Conservation (phyloP, 371 early-diverging fungal genomes). For the Mucor mucedo region DNA sequence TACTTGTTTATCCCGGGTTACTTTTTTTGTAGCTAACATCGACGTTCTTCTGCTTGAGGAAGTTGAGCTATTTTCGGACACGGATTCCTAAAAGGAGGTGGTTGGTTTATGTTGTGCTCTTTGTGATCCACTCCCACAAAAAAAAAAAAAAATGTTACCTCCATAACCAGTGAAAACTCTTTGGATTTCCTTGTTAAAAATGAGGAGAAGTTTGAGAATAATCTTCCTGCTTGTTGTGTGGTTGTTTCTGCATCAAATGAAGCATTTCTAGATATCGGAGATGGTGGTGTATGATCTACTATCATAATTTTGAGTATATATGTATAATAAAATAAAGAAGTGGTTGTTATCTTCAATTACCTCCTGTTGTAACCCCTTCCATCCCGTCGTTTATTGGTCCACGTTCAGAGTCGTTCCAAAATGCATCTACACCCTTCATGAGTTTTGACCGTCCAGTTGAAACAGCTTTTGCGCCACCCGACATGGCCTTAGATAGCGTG, state of each 20-base stretch:
- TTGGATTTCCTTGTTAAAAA: conserved; percentile 60
- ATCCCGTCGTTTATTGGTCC: neutral
- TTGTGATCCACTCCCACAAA: neutral
- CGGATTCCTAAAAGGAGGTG: conserved; percentile 11
- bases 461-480: conserved; percentile 55
- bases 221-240: conserved; percentile 58
- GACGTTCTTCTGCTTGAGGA: conserved; percentile 10
- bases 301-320: neutral
- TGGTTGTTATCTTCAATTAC: neutral
- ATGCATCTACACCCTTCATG: conserved; percentile 36
- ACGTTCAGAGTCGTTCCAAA: conserved; percentile 57
- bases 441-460: conserved; percentile 56
- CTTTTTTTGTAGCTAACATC: neutral
- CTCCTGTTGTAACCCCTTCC: neutral
- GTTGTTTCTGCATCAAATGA: conserved; percentile 40
- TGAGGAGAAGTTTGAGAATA: conserved; percentile 62
- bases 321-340: no score
- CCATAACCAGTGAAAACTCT: conserved; percentile 59
- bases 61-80: conserved; percentile 12
- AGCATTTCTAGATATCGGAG: conserved; percentile 26
- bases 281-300: conserved; percentile 23
- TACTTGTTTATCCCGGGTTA: no score
- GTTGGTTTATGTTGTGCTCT: neutral
- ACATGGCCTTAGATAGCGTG: conserved; percentile 65
- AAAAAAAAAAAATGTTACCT: conserved; percentile 27